Conservation (phyloP, 2,329 filamentous ascomycete species). For the Cryphonectria parasitica region DNA sequence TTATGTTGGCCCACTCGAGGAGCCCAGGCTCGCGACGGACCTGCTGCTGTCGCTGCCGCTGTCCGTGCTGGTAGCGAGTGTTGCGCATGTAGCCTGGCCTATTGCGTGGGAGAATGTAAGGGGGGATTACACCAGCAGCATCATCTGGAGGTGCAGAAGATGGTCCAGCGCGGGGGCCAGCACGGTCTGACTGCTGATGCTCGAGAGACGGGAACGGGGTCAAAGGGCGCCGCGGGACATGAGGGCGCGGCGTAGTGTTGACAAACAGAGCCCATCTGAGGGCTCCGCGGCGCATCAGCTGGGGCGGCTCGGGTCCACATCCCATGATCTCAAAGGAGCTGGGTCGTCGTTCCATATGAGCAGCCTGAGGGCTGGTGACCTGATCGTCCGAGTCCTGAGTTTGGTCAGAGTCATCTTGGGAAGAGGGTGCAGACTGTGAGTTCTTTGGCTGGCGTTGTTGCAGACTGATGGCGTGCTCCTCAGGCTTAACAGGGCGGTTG, state of each 20-base stretch:
- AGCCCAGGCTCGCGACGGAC: not conserved
- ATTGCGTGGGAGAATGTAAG: not conserved
- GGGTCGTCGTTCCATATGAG: not conserved
- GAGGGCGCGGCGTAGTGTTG: not conserved
- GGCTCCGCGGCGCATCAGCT: not conserved
- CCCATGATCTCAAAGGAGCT: slow-evolving; percentile 22
- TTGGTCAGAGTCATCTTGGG: not conserved
- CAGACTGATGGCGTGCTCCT: not conserved
- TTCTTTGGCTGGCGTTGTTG: not conserved
- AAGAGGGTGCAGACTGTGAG: not conserved
- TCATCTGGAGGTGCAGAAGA: too few species aligned
- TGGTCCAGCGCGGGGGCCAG: not conserved
- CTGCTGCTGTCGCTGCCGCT: not conserved
- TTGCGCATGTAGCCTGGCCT: not conserved
- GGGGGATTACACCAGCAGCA: not conserved
- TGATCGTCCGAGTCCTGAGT: not conserved
- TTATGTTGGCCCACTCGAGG: not conserved
- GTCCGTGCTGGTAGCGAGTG: not conserved
- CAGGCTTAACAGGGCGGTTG: not conserved
- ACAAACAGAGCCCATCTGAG: not conserved
- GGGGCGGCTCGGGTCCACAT: not conserved
- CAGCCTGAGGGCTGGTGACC: not conserved
- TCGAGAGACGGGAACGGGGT: not conserved
- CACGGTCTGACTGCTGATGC: not conserved
- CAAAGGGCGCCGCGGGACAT: not conserved